phyloP scores from a whole-genome alignment of 768 basidiomycete species.

The Suillus brevipes region DNA sequence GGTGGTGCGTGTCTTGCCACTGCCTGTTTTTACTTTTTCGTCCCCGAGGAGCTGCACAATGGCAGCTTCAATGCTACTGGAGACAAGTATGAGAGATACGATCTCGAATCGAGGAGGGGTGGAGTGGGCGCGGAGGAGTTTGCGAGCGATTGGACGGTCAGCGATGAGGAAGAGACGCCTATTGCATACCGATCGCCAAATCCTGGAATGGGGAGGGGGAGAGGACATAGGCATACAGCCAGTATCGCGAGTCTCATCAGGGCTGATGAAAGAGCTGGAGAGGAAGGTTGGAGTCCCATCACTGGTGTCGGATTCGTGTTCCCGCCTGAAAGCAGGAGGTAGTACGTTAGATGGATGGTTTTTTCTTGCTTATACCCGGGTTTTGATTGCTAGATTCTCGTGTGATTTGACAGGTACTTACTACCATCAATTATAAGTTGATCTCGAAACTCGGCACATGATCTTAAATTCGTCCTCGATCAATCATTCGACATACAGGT shows the following conservation, averaged over 20 bases:
- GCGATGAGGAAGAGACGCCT: constrained; percentile 69
- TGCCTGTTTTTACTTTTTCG: constrained; percentile 82
- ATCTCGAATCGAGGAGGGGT: constrained; percentile 55
- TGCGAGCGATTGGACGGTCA: constrained; percentile 42
- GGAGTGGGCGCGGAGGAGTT: constrained; percentile 32
- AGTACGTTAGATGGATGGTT: not conserved
- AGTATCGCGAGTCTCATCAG: constrained; percentile 82
- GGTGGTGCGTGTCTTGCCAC: constrained; percentile 90
- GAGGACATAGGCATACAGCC: constrained; percentile 75
- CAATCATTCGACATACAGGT: too few species aligned
- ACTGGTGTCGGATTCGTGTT: constrained; percentile 52
- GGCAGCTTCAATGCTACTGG: constrained; percentile 40
- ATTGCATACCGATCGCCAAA: constrained; percentile 73
- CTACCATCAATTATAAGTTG: too few species aligned
- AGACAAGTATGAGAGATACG: constrained; percentile 77
- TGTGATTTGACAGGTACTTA: not conserved
- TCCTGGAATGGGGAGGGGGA: constrained; percentile 30
- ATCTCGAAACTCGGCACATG: too few species aligned
- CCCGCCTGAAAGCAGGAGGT: constrained; percentile 37
- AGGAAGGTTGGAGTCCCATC: constrained; percentile 81
- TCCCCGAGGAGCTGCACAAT: constrained; percentile 77
- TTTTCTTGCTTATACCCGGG: constrained; percentile 1
- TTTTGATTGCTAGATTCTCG: not conserved
- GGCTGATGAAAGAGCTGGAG: constrained; percentile 63
- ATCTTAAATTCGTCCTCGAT: too few species aligned